Base-by-base conservation (phyloP, 176 grass and related monocot genomes). In the Oryza glaberrima region DNA sequence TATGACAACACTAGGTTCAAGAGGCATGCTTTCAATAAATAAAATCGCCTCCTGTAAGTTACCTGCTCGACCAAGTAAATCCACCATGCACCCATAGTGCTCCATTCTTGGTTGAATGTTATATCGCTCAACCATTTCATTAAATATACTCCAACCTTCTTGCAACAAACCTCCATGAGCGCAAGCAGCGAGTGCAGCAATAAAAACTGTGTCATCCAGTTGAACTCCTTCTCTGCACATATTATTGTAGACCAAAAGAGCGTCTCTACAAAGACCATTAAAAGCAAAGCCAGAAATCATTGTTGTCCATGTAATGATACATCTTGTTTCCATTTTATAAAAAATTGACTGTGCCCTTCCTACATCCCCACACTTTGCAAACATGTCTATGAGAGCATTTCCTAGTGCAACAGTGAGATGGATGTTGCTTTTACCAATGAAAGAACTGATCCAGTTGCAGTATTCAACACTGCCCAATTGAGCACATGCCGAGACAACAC, bases 211-310 rank as follows among this genome's bases (percentile, higher is more conserved):
- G 49, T 49, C 81, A 84, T 91, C 89, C 76, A 65, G 75, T 77
- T 84, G 35, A 22, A 91, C 38, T 81, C 81, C 81, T 72, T 68
- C 77, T 54, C 47, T 76, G 23, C 89, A 84, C 81, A 91, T 88
- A 66, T 87, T 41, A 54, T 56, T 66, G 48, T 88, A 87, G 30
- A 81, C 4, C 38, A 74, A 32, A 32, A 88, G 20, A 11, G 89
- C 89, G 67, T 91, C 85, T 77, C 17, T 73, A 71, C 86, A 73
- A 9, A 32, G 65, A 20, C 89, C 89, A 73, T 87, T 91, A 58
- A 81, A 91, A 72, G 85, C 89, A 81, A 91, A 73, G 11, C 85
- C 89, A 72, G 85, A 88, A 23, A 91, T 87, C 85, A 91, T 91
- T 60, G 89, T 17, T 84, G 89, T 91, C 89, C 89, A 91, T 85